Evolutionary conservation across 495 filamentous ascomycete genomes (phyloP), one percentile per base, ranked within the genome.

Genomic region (Penicillium silybi): DNA sequence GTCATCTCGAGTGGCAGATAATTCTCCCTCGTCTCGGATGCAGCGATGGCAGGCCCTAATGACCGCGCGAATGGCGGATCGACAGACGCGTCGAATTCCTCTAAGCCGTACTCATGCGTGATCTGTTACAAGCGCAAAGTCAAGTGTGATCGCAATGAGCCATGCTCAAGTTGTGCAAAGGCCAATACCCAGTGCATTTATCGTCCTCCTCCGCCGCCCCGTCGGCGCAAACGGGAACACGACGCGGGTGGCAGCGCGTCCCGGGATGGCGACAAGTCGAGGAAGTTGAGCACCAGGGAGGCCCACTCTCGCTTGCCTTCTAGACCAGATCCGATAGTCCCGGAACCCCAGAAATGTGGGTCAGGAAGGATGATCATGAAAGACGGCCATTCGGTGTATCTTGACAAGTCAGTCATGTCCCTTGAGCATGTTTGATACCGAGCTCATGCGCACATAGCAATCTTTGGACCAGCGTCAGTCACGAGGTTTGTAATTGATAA

Each of bases 111-210:
- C 59, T 85, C 83, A 29, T 87, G 84, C 56, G 76, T 85, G 34
- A 63, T 84, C 40, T 88, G 85, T 58, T 79, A 84, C 56, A 81
- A 80, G 52, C 75, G 83, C 43, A 88, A 87, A 65, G 85, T 87
- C 44, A 80, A 79, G 50, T 88, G 85, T 64, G 82, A 87, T 63
- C 78, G 80, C 64, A 72, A 77, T 52, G 77, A 84, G 54, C 82
- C 80, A 27, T 87, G 85, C 54, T 79, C 81, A 44, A 85, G 83
- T 67, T 87, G 84, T 58, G 63, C 79, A 64, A 87, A 82, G 71
- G 76, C 80, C 11, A 44, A 35, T 18, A 74, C 77, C 35, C 80
- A 83, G 41, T 88, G 84, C 56, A 69, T 82, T 3, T 79, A 82
- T 23, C 74, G 78, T n/a, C 72, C 78, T 58, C 81, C 81, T 20